Base-by-base conservation (phyloP, 176 grass and related monocot species). In the Oryza glumipatula region DNA sequence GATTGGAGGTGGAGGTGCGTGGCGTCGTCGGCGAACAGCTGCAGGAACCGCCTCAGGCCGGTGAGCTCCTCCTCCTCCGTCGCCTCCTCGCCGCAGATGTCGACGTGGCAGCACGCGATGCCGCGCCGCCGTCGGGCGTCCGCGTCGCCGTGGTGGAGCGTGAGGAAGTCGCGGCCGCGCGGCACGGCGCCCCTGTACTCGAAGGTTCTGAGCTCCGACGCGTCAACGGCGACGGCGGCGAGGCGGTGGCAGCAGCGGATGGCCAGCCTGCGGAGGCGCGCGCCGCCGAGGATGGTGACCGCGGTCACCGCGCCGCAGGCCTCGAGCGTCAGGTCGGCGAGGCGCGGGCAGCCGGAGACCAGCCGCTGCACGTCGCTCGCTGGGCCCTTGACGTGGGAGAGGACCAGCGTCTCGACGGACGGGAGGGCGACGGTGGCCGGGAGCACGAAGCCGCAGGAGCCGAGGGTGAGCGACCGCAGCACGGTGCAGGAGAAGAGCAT, bases 211-310 rank as follows among this genome's bases (percentile, higher is more conserved):
- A 86, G 76, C 21, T 65, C 26, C 1, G 76, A 65, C 0, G 84
- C 30, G 76, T 71, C 12, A 39, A 72, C 26, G 11, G 28, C 21
- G 28, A 79, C 41, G 8, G 24, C 1, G 52, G 19, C 5, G 8
- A 86, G 84, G 0, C 19, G 10, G 76, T 86, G 28, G 76, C 76
- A 86, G 68, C 54, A 86, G 16, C 43, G 76, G 8, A 86, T 19
- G 8, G 28, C 21, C 7, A 86, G 67, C 21, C 38, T 17, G 8
- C 28, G 84, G 67, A 86, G 76, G 39, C 67, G 56, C 19, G 4
- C 33, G 26, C 1, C 2, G 23, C 0, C 2, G 23, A 17, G 1
- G 5, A 86, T 15, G 26, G 26, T 63, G 76, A 85, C 52, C 19
- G 7, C 7, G 52, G 83, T 38, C 5, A 86, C 1, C 0, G 0